Evolutionary conservation across 148 eudicot genomes (phyloP), one percentile per base, ranked within the genome.

Genomic region (Vaccinium macrocarpon): DNA sequence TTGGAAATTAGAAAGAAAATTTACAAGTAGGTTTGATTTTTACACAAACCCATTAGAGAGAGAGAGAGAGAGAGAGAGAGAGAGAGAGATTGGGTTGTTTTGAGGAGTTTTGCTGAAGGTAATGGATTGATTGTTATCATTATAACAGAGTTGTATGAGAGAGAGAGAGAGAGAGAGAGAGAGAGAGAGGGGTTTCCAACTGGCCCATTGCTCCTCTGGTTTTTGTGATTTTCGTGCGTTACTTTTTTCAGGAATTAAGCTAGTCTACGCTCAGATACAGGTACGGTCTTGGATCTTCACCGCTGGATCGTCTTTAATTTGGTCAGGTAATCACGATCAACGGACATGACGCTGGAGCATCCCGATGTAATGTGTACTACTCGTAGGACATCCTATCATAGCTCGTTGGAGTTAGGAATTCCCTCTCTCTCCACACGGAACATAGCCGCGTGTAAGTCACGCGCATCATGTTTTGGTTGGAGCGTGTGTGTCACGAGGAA

Each of bases 61-160:
- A n/a, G 84, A 86, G 78, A 81, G 76, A 64, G 51, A 74, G 86
- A n/a, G 84, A 86, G 78, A 81, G 76, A 64, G 82, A 74, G 74
- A 50, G 51, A 42, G 46, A 46, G 75, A 21, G 57, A 1, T 11
- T 57, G 19, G 49, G 38, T 21, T 25, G 85, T 52, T 81, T 6
- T 6, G 32, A 19, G 56, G 56, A 77, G 46, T 50, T 80, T 72
- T 15, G 73, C 6, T 73, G 21, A 73, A 25, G 79, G 55, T 10
- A 81, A n/a, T 59, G 86, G 84, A 87, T 89, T 84, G 91, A 87
- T 85, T 87, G 82, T 87, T 84, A 81, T 86, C 78, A 88, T 79
- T 87, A 87, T 80, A 85, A 83, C 83, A 70, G 27, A 27, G 46
- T 52, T 56, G 21, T 27, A 35, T 50, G 46, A 82, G 53, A 27